phyloP scores from a whole-genome alignment of 2,329 filamentous ascomycete species.

The Lasiodiplodia sp. region DNA sequence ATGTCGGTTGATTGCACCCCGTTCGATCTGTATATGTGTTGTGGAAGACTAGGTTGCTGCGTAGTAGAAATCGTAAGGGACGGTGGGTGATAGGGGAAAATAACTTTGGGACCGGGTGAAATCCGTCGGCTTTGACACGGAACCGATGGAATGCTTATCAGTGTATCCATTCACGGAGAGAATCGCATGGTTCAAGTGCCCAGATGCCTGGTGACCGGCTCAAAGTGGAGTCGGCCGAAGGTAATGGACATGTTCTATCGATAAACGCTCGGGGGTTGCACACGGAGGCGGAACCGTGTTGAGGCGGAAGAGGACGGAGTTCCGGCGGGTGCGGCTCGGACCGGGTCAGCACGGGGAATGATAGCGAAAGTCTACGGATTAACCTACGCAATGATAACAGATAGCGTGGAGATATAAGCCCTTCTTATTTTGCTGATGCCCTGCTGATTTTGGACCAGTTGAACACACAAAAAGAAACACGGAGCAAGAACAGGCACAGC shows the following conservation, averaged over 20 bases:
- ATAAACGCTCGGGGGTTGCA: background rate
- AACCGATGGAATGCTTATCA: background rate
- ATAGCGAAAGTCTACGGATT: background rate
- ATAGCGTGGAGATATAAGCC: slow-evolving; percentile 2
- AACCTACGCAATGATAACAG: background rate
- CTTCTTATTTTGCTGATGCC: background rate
- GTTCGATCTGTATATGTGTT: background rate
- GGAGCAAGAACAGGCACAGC: background rate
- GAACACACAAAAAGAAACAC: background rate
- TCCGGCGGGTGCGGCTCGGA: slow-evolving; percentile 20
- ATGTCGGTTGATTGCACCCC: background rate
- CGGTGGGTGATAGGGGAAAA: background rate
- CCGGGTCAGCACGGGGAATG: background rate
- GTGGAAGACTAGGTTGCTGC: background rate
- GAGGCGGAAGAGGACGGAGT: slow-evolving; percentile 7
- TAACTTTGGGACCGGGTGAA: background rate
- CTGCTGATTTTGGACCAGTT: background rate
- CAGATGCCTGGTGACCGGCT: background rate
- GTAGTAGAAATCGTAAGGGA: background rate
- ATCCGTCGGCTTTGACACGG: background rate
- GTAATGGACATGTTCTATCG: background rate
- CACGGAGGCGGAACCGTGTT: background rate
- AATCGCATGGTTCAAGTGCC: background rate
- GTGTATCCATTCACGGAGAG: background rate
- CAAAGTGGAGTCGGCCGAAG: background rate